Evolutionary conservation across 768 basidiomycete species (phyloP).

Genomic region (Mrakia hoshinonis): DNA sequence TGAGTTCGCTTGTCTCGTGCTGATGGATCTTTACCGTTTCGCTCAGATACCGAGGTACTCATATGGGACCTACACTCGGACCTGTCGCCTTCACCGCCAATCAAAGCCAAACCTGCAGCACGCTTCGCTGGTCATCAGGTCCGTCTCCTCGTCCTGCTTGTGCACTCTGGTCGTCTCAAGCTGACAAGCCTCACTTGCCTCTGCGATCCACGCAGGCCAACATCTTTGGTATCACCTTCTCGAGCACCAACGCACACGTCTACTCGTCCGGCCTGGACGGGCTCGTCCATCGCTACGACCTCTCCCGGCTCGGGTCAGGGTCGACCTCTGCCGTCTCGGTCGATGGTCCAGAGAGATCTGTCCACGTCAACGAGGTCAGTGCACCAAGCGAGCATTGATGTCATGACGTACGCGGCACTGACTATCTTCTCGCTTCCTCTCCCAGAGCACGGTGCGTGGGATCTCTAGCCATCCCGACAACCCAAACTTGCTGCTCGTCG

Average conservation of each 20-base stretch:
- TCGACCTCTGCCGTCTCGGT: not conserved
- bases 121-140: not conserved
- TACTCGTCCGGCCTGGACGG: not conserved
- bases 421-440: not conserved
- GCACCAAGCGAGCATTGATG: too few relatives aligned
- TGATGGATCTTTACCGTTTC: not conserved
- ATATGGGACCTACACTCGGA: slow-evolving; percentile 5
- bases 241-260: not conserved
- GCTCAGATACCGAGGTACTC: not conserved
- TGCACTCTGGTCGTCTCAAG: not conserved
- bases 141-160: not conserved
- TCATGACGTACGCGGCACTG: not conserved
- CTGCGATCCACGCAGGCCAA: not conserved
- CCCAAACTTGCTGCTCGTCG: not conserved
- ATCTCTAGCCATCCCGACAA: not conserved
- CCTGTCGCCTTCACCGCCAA: not conserved
- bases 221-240: slow-evolving; percentile 2
- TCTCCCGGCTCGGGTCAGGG: not conserved
- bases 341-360: not conserved
- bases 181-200: not conserved
- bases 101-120: not conserved
- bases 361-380: slow-evolving; percentile 1
- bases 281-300: not conserved
- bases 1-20: not conserved
- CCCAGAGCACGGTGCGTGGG: not conserved